Evolutionary conservation across 2,329 filamentous ascomycete genomes (phyloP).

Genomic region (Laburnicola sp.): DNA sequence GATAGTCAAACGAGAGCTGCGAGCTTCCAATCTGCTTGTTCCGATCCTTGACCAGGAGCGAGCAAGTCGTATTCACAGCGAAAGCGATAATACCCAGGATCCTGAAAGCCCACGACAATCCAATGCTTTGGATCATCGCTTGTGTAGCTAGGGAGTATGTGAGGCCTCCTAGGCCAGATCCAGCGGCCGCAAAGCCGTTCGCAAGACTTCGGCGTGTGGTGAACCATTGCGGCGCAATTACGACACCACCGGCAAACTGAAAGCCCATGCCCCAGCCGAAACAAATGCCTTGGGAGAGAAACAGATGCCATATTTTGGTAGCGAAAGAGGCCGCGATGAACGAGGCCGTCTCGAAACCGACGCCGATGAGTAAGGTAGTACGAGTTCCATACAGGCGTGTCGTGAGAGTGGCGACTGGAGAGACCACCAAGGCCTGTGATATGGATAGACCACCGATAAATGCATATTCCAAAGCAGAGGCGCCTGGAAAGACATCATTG

Average conservation of each 20-base stretch:
- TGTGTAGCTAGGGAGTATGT: constrained; percentile 69
- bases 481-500: constrained; percentile 63
- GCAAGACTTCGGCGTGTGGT: constrained; percentile 67
- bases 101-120: constrained; percentile 68
- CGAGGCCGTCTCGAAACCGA: constrained; percentile 64
- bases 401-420: constrained; percentile 66
- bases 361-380: constrained; percentile 65
- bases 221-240: constrained; percentile 76
- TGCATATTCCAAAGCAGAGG: constrained; percentile 69
- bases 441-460: constrained; percentile 76
- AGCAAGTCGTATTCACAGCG: constrained; percentile 65
- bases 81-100: constrained; percentile 66
- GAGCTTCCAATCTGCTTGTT: constrained; percentile 71
- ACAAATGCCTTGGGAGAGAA: constrained; percentile 72
- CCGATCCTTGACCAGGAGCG: constrained; percentile 68
- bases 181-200: constrained; percentile 69
- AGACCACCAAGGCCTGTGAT: constrained; percentile 66
- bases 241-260: constrained; percentile 69
- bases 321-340: constrained; percentile 74
- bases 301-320: constrained; percentile 71
- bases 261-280: constrained; percentile 82
- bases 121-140: constrained; percentile 67
- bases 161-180: constrained; percentile 74
- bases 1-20: constrained; percentile 67
- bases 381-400: constrained; percentile 66